These are phyloP conservation scores for Schwanniomyces yamadae DNA, from an alignment of 805 yeast genomes.

Conservation along the genomic window DNA sequence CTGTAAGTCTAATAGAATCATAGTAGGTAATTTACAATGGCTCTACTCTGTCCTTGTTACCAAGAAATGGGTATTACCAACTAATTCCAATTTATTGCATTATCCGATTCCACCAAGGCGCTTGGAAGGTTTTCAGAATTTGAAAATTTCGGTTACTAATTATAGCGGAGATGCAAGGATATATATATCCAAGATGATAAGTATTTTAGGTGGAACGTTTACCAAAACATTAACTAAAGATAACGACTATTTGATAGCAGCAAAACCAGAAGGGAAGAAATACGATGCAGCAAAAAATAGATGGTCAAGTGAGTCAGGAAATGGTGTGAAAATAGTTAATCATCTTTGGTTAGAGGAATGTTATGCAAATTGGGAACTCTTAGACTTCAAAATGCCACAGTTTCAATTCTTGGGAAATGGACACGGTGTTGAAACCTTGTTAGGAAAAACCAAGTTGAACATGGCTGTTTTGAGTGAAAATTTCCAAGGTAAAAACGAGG, in stretches of 20 bases:
- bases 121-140: constrained; percentile 52
- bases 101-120: constrained; percentile 62
- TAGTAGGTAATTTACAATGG: constrained; percentile 74
- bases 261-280: constrained; percentile 68
- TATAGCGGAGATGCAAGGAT: constrained; percentile 82
- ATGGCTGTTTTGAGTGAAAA: constrained; percentile 41
- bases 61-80: constrained; percentile 56
- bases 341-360: constrained; percentile 90
- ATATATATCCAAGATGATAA: constrained; percentile 63
- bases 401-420: constrained; percentile 48
- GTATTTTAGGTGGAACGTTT: constrained; percentile 72
- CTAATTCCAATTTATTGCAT: constrained; percentile 55
- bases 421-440: constrained; percentile 41
- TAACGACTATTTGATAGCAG: constrained; percentile 73
- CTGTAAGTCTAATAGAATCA: constrained; percentile 34
- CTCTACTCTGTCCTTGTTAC: constrained; percentile 63
- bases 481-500: constrained; percentile 10
- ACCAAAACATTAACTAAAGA: constrained; percentile 62
- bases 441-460: constrained; percentile 53
- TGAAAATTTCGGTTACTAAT: constrained; percentile 68
- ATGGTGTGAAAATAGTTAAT: constrained; percentile 56
- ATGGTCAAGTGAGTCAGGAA: constrained; percentile 46
- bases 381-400: constrained; percentile 44
- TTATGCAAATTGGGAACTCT: constrained; percentile 56
- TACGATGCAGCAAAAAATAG: constrained; percentile 61